A percentile compares a stretch with the other conserved stretches of the same genome.
phyloP scores from a whole-genome alignment of 768 basidiomycete species.

The Lentinula boryana region DNA sequence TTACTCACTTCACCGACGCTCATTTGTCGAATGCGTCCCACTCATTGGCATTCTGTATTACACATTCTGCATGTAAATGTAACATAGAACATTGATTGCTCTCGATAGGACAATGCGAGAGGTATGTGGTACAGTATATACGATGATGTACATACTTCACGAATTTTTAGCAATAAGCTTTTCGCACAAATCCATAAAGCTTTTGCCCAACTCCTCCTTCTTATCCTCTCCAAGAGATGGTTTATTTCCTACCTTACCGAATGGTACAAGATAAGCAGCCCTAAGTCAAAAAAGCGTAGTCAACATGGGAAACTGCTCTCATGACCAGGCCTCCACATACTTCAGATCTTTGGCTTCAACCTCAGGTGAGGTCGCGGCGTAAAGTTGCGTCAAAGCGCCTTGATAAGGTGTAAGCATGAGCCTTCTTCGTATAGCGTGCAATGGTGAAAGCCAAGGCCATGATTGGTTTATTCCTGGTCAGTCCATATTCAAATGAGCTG shows the following conservation, averaged over 20 bases:
- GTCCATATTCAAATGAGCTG: no score
- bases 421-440: neutral
- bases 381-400: conserved; percentile 16
- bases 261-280: conserved; percentile 1
- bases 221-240: neutral
- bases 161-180: neutral
- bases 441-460: neutral
- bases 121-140: no score
- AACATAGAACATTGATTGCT: neutral
- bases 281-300: neutral
- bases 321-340: neutral
- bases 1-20: neutral
- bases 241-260: neutral
- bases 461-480: neutral
- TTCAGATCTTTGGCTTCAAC: conserved; percentile 7
- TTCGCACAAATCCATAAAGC: conserved; percentile 1
- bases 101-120: no score
- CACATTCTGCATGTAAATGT: neutral
- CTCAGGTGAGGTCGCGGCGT: conserved; percentile 15
- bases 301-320: neutral
- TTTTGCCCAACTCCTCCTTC: neutral
- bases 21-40: neutral
- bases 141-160: neutral
- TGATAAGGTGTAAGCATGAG: neutral
- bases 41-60: neutral